phyloP scores from a whole-genome alignment of 345 rosid genomes.

The Populus deltoides region DNA sequence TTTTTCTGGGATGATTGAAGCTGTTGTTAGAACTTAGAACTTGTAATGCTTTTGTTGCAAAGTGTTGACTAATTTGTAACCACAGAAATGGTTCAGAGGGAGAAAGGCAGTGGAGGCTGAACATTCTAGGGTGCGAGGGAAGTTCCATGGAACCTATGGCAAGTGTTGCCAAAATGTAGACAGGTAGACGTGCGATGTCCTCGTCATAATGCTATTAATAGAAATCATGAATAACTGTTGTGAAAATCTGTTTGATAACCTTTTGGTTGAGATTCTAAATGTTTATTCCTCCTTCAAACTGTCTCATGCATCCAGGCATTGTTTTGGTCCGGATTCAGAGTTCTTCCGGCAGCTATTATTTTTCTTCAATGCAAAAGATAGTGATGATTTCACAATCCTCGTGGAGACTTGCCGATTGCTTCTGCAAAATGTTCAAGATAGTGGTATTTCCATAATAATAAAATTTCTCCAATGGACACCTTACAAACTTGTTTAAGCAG shows the following conservation, averaged over 20 bases:
- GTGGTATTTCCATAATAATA: constrained; percentile 39
- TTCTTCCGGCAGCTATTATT: constrained; percentile 76
- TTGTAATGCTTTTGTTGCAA: constrained; percentile 12
- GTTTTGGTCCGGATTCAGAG: constrained; percentile 80
- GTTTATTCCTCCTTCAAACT: not conserved
- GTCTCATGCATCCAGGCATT: constrained; percentile 52
- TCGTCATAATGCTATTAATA: not conserved
- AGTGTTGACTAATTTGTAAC: constrained; percentile 37
- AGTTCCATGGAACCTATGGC: constrained; percentile 63
- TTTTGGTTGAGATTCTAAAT: not conserved
- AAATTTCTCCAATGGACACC: not conserved
- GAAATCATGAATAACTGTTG: not conserved
- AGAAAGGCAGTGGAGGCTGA: constrained; percentile 65
- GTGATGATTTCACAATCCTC: constrained; percentile 54
- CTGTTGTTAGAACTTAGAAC: not conserved
- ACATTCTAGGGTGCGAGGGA: constrained; percentile 58
- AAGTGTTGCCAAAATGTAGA: constrained; percentile 60
- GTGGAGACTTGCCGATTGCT: constrained; percentile 66
- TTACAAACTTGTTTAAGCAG: not conserved
- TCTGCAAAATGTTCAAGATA: constrained; percentile 45
- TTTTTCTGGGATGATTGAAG: not conserved
- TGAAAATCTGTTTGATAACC: not conserved
- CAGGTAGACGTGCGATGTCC: constrained; percentile 43
- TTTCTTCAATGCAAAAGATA: constrained; percentile 60
- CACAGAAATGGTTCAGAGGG: constrained; percentile 98